Evolutionary conservation across 169 alveolate genomes (phyloP).

Genomic region (Babesia sp.): DNA sequence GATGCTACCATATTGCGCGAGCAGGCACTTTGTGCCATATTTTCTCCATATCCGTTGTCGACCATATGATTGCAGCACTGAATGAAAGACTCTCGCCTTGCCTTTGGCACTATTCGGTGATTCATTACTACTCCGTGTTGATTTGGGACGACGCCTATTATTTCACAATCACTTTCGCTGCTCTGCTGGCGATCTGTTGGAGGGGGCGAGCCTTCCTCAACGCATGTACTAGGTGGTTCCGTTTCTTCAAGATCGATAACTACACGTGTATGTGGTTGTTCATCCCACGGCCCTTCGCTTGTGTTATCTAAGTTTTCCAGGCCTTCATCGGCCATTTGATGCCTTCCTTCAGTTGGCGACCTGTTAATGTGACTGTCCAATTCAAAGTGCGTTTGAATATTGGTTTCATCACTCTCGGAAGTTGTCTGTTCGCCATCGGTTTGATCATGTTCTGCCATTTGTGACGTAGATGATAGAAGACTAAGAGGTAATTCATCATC

Average conservation of each 20-base stretch:
- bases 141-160: slow-evolving; percentile 22
- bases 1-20: not conserved
- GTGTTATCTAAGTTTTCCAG: too few species aligned
- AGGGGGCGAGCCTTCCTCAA: not conserved
- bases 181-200: not conserved
- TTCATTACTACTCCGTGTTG: slow-evolving; percentile 32
- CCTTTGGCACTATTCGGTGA: not conserved
- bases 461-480: not conserved
- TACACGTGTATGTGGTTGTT: not conserved
- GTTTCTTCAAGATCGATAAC: too few species aligned
- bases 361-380: not conserved
- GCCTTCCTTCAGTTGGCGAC: not conserved
- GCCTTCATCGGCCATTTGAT: too few species aligned
- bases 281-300: not conserved
- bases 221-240: too few species aligned
- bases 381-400: not conserved
- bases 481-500: not conserved
- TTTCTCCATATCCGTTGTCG: not conserved
- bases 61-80: not conserved
- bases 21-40: not conserved
- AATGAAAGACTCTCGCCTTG: not conserved
- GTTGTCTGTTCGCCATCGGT: not conserved
- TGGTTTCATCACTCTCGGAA: not conserved
- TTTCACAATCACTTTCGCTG: slow-evolving; percentile 23
- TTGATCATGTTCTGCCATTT: not conserved